phyloP scores from a whole-genome alignment of 2,329 filamentous ascomycete genomes.

The Curvularia verruculosa region DNA sequence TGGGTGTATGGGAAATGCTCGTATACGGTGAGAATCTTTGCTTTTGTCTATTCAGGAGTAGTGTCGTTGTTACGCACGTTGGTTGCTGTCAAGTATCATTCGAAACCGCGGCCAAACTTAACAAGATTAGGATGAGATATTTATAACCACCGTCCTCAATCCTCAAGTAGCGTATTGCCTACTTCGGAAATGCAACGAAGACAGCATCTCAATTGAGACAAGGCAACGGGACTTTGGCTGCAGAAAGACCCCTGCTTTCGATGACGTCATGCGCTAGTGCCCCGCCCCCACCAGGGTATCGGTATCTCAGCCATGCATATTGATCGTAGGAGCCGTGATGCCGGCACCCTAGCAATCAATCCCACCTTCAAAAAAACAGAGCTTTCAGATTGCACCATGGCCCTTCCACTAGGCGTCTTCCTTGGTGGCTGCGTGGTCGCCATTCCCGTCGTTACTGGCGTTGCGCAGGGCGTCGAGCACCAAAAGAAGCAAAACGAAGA shows the following conservation, averaged over 20 bases:
- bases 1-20: too few species aligned
- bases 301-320: not conserved
- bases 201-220: not conserved
- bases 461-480: slow-evolving; percentile 58
- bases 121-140: not conserved
- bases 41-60: not conserved
- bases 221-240: not conserved
- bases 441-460: slow-evolving; percentile 58
- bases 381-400: slow-evolving; percentile 12
- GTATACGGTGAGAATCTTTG: too few species aligned
- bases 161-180: not conserved
- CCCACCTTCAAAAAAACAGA: not conserved
- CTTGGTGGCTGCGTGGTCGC: slow-evolving; percentile 50
- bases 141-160: not conserved
- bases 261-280: slow-evolving; percentile 8
- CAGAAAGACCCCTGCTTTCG: not conserved
- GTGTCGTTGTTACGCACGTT: not conserved
- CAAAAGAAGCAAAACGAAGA: slow-evolving; percentile 59
- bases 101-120: not conserved
- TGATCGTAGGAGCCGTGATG: not conserved
- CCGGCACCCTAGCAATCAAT: not conserved
- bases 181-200: not conserved
- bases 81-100: not conserved
- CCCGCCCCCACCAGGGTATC: not conserved
- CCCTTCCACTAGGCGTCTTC: slow-evolving; percentile 44